Evolutionary conservation across 2,329 filamentous ascomycete species (phyloP), one percentile per base, ranked within the genome.

Genomic region (Thielaviopsis punctulata): DNA sequence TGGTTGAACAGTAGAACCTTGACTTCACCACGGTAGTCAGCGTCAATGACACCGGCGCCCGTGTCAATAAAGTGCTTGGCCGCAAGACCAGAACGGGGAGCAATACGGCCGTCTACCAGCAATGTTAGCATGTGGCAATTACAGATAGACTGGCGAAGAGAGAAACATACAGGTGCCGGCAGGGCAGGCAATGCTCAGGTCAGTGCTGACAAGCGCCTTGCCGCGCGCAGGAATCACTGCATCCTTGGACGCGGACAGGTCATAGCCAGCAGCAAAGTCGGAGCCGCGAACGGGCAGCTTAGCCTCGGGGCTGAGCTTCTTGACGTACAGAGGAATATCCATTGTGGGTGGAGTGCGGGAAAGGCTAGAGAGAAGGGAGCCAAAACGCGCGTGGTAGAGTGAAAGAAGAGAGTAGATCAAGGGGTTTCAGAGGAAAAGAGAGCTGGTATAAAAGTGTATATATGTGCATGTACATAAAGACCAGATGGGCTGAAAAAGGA

Each of bases 1-100:
- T 94, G 82, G 70, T 98, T 98, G 68, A 96, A 96, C 50, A 98
- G 77, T 59, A 98, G 75, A 23, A 98, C 84, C 73, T 93, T 95
- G 61, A 98, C 83, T 59, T 85, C 85, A 19, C 92, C 92, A 33
- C 92, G 79, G 72, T 98, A 98, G 68, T 98, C 92, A 30, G 90
- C 89, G 66, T 98, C 92, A 61, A 98, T 96, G 58, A 98, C 92
- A 52, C 92, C 92, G 0, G 92, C 92, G 57, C 93, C 88, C 0
- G 86, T 92, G 66, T 95, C 88, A 65, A 98, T 96, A 69, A 89
- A 92, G 70, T 96, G 80, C 72, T 98, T 98, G 56, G 81, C 75
- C 2, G 90, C 90, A 33, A 95, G 81, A 47, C 88, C 88, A n/a
- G 86, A 92, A 58, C 89, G 84, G 9, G 89, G 89, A 2, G 89